Conservation (phyloP, 2,329 filamentous ascomycete genomes). For the Parasarocladium wereldwijsianum region DNA sequence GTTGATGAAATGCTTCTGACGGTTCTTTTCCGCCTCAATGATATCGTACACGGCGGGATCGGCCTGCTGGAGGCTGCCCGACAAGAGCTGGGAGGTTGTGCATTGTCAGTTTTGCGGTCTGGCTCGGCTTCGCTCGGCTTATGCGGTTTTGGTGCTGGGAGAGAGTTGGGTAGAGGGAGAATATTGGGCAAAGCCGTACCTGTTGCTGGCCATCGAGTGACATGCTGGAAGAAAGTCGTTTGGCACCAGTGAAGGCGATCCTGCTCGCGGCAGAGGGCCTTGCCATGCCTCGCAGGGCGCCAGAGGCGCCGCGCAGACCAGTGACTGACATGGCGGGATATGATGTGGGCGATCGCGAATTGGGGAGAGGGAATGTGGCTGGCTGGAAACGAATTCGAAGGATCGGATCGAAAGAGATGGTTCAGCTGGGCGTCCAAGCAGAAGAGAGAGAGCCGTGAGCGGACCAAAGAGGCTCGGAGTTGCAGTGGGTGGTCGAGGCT, state of each 20-base stretch:
- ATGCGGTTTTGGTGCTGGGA: not conserved
- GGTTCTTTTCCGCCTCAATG: slow-evolving; percentile 84
- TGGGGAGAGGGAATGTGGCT: not conserved
- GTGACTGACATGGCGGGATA: slow-evolving; percentile 29
- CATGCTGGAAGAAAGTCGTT: slow-evolving; percentile 29
- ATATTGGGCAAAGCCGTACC: no score
- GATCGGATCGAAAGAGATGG: not conserved
- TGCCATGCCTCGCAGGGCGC: slow-evolving; percentile 28
- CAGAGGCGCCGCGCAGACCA: slow-evolving; percentile 31
- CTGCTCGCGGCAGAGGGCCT: slow-evolving; percentile 12
- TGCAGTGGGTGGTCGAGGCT: not conserved
- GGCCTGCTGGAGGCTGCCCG: slow-evolving; percentile 63
- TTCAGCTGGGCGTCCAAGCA: no score
- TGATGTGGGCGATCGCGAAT: slow-evolving; percentile 6
- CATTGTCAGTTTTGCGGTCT: slow-evolving; percentile 5
- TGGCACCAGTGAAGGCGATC: no score
- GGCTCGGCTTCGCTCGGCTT: not conserved
- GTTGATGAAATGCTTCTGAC: slow-evolving; percentile 98
- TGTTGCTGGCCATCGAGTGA: slow-evolving; percentile 43
- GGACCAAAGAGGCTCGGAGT: not conserved
- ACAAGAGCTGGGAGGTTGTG: slow-evolving; percentile 49
- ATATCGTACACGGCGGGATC: slow-evolving; percentile 82
- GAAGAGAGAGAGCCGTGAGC: no score
- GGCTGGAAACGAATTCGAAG: not conserved
- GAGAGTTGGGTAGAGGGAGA: slow-evolving; percentile 7